Conservation (phyloP, 495 filamentous ascomycete species). For the Penicillium fimorum region DNA sequence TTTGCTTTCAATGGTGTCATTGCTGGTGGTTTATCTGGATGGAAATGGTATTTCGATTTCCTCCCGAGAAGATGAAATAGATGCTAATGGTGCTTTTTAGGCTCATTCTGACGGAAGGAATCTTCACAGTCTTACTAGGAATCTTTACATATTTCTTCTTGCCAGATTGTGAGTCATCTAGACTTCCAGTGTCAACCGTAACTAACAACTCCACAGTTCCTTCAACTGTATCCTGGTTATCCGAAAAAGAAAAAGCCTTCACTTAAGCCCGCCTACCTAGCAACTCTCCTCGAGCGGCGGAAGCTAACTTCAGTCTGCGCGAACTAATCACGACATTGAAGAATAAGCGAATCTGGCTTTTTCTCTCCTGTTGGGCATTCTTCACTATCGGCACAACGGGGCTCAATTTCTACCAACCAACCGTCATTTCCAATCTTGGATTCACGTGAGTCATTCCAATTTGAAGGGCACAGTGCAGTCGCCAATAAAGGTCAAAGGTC, state of each 20-base stretch:
- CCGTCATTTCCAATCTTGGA: not conserved
- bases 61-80: not conserved
- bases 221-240: not conserved
- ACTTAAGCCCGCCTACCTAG: not conserved
- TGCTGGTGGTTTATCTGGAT: conserved; percentile 22
- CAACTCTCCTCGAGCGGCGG: not conserved
- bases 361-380: not conserved
- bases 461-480: not conserved
- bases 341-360: not conserved
- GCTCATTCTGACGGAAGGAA: not conserved
- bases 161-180: not conserved
- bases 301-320: not conserved
- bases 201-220: not conserved
- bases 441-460: not conserved
- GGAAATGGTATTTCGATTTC: not conserved
- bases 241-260: not conserved
- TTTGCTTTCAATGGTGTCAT: conserved; percentile 38
- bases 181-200: not conserved
- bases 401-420: not conserved
- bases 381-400: not conserved
- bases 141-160: not conserved
- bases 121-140: not conserved
- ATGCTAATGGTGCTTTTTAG: not conserved
- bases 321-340: not conserved
- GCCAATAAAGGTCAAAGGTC: not conserved